Evolutionary conservation across 1,284 basidiomycete species (phyloP), one percentile per base, ranked within the genome.

Genomic region (Tetrapyrgos nigripes): DNA sequence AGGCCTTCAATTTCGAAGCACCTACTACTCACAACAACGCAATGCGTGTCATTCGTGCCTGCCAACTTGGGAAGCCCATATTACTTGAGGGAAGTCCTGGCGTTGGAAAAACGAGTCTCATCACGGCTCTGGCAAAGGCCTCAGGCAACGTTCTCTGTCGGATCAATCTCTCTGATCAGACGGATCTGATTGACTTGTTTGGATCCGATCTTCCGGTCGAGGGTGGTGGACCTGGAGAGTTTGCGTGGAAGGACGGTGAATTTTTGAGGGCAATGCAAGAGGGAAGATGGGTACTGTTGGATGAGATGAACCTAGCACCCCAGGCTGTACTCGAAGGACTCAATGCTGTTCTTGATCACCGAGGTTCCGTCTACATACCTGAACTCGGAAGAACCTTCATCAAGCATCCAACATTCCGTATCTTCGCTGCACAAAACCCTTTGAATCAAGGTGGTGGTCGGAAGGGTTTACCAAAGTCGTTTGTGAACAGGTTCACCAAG

Each of bases 151-250:
- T 83, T 28, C 82, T 99, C 14, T 94, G 90, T 70, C 90, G 98
- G n/a, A 97, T 99, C 83, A 99, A 99, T 76, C 78, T 99, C 35
- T 99, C 98, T 4, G 97, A 99, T 69, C 97, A 99, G 76, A 99
- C 97, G 0, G 97, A 99, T 73, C 83, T 99, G 17, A 89, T 95
- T 55, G 97, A 99, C 70, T 83, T 99, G 4, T 98, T 99, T 68
- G 97, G 97, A 14, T 96, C 96, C 33, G 97, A 99, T 73, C 82
- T 99, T 19, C 97, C 97, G 5, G 90, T 97, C 1, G 96, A 98
- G 74, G 94, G 94, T 28, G 96, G 96, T 28, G 80, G 83, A 11
- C 87, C 94, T 3, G 97, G 97, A 53, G 93, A 97, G 72, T 99
- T 99, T 72, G 90, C 90, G 3, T 99, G 98, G 97, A 94, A 91